Percentiles rank a stretch among this genome's conserved stretches.
phyloP scores from a whole-genome alignment of 1,284 basidiomycete species.

The Stereum hirsutum region DNA sequence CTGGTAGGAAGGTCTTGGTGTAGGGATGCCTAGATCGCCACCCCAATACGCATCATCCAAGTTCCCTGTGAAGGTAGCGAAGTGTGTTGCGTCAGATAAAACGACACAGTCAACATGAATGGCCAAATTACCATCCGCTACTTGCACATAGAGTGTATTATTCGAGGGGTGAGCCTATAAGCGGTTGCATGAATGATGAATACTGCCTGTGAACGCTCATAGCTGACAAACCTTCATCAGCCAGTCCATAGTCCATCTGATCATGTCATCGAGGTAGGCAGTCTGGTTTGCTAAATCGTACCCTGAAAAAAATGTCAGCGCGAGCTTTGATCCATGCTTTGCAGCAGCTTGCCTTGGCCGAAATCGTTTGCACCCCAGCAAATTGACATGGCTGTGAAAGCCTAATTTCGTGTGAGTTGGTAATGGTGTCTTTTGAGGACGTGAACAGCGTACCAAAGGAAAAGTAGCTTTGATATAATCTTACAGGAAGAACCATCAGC shows the following conservation, averaged over 20 bases:
- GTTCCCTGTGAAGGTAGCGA: conserved; percentile 30
- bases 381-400: conserved; percentile 73
- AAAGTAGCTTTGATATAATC: conserved; percentile 86
- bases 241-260: conserved; percentile 90
- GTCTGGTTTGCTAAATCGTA: conserved; percentile 82
- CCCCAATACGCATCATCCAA: conserved; percentile 83
- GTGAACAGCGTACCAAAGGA: conserved; percentile 43
- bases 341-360: conserved; percentile 48
- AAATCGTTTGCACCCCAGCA: conserved; percentile 85
- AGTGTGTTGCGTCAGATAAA: not conserved
- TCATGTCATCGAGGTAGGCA: conserved; percentile 78
- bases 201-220: not conserved
- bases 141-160: conserved; percentile 71
- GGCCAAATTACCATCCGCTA: conserved; percentile 44
- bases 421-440: not conserved
- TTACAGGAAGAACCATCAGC: conserved; percentile 19
- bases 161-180: conserved; percentile 74
- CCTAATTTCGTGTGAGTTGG: not conserved
- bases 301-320: conserved; percentile 29
- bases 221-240: conserved; percentile 60
- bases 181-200: conserved; percentile 6
- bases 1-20: conserved; percentile 64
- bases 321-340: not conserved
- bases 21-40: conserved; percentile 74
- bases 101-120: not conserved